A percentile compares a stretch with the other conserved stretches of the same genome.
Evolutionary conservation across 1,284 basidiomycete genomes (phyloP).

Genomic region (Fomitopsis schrenkii): DNA sequence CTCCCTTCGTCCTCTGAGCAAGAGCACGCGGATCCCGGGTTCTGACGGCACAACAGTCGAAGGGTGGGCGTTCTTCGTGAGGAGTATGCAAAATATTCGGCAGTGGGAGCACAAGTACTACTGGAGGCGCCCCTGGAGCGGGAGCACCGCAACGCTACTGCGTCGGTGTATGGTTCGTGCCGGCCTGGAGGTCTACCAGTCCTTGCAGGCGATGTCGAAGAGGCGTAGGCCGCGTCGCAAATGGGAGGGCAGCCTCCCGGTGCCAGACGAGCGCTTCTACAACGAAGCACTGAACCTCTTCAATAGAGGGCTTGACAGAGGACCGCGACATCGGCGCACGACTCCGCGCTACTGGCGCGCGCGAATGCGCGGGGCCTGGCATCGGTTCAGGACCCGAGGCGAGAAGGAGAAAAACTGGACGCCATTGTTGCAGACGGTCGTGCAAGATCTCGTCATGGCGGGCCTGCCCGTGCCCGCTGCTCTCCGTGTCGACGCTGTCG

Average conservation of each 20-base stretch:
- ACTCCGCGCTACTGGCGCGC: conserved; percentile 27
- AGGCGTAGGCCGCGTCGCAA: background rate
- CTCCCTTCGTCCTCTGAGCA: conserved; percentile 1
- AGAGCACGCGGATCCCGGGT: conserved; percentile 11
- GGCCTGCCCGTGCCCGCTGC: conserved; percentile 46
- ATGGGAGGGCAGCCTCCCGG: conserved; percentile 30
- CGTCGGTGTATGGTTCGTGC: conserved; percentile 35
- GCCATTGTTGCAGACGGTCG: conserved; percentile 41
- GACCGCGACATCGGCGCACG: conserved; percentile 18
- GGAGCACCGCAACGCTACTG: conserved; percentile 29
- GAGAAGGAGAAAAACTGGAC: conserved; percentile 27
- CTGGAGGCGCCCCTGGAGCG: conserved; percentile 18
- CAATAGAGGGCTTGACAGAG: conserved; percentile 28
- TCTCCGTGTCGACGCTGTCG: conserved; percentile 41
- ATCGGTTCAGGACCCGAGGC: conserved; percentile 24
- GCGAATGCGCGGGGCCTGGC: conserved; percentile 23
- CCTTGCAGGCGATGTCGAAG: conserved; percentile 15
- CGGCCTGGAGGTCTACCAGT: conserved; percentile 27
- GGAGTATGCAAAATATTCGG: conserved; percentile 15
- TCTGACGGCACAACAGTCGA: conserved; percentile 20
- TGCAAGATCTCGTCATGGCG: conserved; percentile 37
- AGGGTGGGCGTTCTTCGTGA: conserved; percentile 35
- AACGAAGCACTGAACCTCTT: conserved; percentile 57
- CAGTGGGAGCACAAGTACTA: background rate
- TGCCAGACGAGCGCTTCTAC: conserved; percentile 62